Percentiles rank a stretch among this genome's conserved stretches.
These are phyloP conservation scores for Apiotrichum siamense DNA, from an alignment of 1,284 basidiomycete genomes.

Conservation along the genomic window DNA sequence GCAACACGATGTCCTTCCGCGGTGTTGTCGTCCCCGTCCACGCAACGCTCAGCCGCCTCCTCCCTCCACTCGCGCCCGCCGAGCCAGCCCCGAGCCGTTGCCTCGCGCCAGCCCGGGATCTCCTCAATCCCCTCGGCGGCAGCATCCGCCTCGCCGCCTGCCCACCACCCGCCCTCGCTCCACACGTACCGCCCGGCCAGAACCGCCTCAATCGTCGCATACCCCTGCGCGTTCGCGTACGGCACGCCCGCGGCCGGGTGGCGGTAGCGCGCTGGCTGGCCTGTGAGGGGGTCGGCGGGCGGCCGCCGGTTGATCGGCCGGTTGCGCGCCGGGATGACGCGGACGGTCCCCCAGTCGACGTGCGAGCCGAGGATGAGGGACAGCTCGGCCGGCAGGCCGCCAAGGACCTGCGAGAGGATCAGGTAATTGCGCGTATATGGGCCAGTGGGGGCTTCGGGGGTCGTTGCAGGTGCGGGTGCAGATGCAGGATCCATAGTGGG, in stretches of 20 bases:
- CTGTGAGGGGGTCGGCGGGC: constrained; percentile 50
- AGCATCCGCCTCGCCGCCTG: constrained; percentile 36
- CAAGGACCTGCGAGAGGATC: constrained; percentile 46
- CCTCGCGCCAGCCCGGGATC: constrained; percentile 33
- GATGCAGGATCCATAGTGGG: neutral
- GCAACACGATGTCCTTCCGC: no score
- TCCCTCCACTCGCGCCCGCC: constrained; percentile 21
- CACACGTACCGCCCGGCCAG: constrained; percentile 31
- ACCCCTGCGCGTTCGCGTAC: constrained; percentile 47
- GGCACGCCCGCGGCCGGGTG: constrained; percentile 49
- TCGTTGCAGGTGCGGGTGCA: neutral
- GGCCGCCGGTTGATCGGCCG: constrained; percentile 42
- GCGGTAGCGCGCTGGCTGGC: constrained; percentile 49
- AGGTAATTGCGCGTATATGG: constrained; percentile 47
- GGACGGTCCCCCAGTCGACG: constrained; percentile 46
- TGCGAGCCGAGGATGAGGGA: constrained; percentile 49
- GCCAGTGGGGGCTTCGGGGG: constrained; percentile 9
- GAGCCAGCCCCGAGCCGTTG: constrained; percentile 30
- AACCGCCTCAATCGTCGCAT: constrained; percentile 39
- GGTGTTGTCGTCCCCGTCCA: no score
- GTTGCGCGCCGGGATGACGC: constrained; percentile 45
- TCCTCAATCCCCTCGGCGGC: constrained; percentile 32
- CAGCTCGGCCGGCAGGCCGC: constrained; percentile 47
- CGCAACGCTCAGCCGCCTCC: constrained; percentile 5
- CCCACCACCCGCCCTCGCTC: constrained; percentile 31